Conservation (phyloP, 805 yeast genomes). For the Saccharomycopsis sp. region DNA sequence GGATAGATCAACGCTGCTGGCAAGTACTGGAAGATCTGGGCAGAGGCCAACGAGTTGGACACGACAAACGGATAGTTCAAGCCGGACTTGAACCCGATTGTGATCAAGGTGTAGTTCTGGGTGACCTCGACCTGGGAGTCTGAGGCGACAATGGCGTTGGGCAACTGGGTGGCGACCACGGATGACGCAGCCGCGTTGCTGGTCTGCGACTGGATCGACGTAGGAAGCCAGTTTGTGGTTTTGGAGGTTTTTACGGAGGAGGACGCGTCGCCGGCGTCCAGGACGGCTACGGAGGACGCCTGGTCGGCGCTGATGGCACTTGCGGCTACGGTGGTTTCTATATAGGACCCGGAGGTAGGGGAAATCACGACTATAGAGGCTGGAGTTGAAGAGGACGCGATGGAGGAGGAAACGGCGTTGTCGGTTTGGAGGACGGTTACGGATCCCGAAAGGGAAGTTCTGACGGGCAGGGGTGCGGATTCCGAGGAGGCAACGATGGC, state of each 20-base stretch:
- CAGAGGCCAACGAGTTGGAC: slow-evolving; percentile 61
- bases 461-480: too few relatives aligned
- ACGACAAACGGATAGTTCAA: slow-evolving; percentile 84
- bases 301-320: slow-evolving; percentile 2
- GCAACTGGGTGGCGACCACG: slow-evolving; percentile 10
- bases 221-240: slow-evolving; percentile 18
- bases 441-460: slow-evolving; percentile 1
- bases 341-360: slow-evolving; percentile 1
- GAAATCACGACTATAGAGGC: slow-evolving; percentile 4
- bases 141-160: slow-evolving; percentile 19
- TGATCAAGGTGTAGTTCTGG: slow-evolving; percentile 46
- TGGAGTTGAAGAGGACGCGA: background rate
- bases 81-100: slow-evolving; percentile 70
- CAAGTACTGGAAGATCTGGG: slow-evolving; percentile 77
- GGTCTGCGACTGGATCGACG: slow-evolving; percentile 19
- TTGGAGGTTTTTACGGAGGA: background rate
- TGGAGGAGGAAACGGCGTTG: background rate
- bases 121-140: slow-evolving; percentile 14
- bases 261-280: background rate
- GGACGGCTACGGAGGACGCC: slow-evolving; percentile 2
- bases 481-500: slow-evolving; percentile 14
- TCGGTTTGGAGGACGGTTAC: slow-evolving; percentile 2
- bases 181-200: slow-evolving; percentile 22
- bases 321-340: slow-evolving; percentile 18
- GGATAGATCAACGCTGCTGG: slow-evolving; percentile 72